A percentile compares a stretch with the other conserved stretches of the same genome.
phyloP scores from a whole-genome alignment of 805 yeast species.

The Cyberlindnera saturnus region DNA sequence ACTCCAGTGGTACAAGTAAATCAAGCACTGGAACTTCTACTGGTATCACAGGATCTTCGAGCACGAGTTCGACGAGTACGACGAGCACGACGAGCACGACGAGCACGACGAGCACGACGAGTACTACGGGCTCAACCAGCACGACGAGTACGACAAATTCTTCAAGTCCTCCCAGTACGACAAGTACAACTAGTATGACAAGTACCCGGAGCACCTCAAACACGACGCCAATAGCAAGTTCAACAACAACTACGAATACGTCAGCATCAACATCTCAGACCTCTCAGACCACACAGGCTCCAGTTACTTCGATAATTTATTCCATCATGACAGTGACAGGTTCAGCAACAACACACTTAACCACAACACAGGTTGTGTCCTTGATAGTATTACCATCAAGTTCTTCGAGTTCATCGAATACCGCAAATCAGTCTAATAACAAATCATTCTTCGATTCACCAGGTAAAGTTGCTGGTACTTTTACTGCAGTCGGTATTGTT shows the following conservation, averaged over 20 bases:
- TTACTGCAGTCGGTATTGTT: slow-evolving; percentile 68
- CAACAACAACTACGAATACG: slow-evolving; percentile 5
- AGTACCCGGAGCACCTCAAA: neutral
- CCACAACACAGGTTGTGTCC: slow-evolving; percentile 22
- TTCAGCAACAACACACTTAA: slow-evolving; percentile 21
- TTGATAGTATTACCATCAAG: slow-evolving; percentile 19
- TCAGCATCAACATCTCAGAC: slow-evolving; percentile 19
- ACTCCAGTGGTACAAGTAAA: slow-evolving; percentile 4
- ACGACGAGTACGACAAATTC: neutral
- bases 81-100: neutral
- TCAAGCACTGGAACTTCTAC: neutral
- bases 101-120: neutral
- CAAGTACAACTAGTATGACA: neutral
- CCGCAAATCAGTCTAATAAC: slow-evolving; percentile 18
- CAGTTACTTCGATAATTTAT: slow-evolving; percentile 28
- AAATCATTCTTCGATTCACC: slow-evolving; percentile 51
- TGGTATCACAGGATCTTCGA: neutral
- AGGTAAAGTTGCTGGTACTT: slow-evolving; percentile 79
- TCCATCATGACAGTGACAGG: slow-evolving; percentile 32
- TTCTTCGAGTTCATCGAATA: slow-evolving; percentile 11
- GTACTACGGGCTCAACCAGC: neutral
- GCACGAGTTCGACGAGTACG: neutral
- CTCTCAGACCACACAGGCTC: slow-evolving; percentile 8
- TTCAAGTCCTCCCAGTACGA: neutral
- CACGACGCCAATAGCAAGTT: neutral